phyloP scores from a whole-genome alignment of 1,284 basidiomycete species.

The Microbotryum lychnidis-dioicae region DNA sequence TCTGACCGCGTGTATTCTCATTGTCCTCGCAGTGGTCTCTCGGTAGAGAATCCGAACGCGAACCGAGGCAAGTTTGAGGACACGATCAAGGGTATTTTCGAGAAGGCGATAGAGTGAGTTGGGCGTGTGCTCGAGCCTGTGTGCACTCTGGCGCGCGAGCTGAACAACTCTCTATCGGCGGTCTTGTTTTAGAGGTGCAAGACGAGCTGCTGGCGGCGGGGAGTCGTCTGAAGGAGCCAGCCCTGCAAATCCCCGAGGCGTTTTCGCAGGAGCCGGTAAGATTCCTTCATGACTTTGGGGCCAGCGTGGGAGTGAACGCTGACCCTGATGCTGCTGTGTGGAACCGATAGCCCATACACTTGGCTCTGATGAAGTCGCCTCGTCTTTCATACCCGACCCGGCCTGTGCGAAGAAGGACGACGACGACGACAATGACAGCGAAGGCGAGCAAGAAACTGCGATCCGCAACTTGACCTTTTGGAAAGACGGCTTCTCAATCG shows the following conservation, averaged over 20 bases:
- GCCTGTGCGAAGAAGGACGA: slow-evolving; percentile 29
- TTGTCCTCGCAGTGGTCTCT: slow-evolving; percentile 61
- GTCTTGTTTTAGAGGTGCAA: slow-evolving; percentile 2
- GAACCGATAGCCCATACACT: slow-evolving; percentile 58
- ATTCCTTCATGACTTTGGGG: neutral
- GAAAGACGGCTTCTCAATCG: slow-evolving; percentile 87
- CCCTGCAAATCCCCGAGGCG: neutral
- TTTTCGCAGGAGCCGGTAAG: slow-evolving; percentile 22
- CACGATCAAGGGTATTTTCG: slow-evolving; percentile 70
- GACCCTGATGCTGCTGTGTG: neutral
- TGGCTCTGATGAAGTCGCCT: slow-evolving; percentile 76
- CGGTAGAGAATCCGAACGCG: slow-evolving; percentile 68
- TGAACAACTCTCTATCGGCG: neutral
- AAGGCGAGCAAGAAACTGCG: slow-evolving; percentile 53
- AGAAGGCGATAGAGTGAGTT: slow-evolving; percentile 69
- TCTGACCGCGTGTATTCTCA: neutral
- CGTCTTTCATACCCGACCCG: slow-evolving; percentile 62
- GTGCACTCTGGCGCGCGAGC: neutral
- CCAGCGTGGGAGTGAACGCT: neutral
- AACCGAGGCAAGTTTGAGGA: slow-evolving; percentile 54
- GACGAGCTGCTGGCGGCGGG: neutral
- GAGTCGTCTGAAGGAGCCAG: neutral
- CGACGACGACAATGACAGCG: slow-evolving; percentile 40
- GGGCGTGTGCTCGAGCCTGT: neutral
- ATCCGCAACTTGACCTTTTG: slow-evolving; percentile 83